Percentiles rank a stretch among this genome's conserved stretches.
phyloP scores from a whole-genome alignment of 768 basidiomycete species.

The Psilocybe azurescens region DNA sequence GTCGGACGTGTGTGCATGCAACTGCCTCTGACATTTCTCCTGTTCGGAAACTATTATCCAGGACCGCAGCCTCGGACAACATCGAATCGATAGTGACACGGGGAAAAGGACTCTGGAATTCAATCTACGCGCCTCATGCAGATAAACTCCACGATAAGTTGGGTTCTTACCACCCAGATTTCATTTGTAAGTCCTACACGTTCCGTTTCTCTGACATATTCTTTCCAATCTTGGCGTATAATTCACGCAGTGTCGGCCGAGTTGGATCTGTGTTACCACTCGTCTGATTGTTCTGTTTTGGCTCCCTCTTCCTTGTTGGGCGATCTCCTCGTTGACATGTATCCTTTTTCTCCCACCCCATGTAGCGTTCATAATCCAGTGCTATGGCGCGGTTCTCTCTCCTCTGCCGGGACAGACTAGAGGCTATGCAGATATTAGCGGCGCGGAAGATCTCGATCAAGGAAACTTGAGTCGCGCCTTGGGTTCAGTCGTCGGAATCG shows the following conservation, averaged over 20 bases:
- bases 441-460: constrained; percentile 59
- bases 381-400: constrained; percentile 79
- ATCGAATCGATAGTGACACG: constrained; percentile 72
- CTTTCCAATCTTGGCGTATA: constrained; percentile 36
- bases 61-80: constrained; percentile 64
- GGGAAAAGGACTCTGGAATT: constrained; percentile 79
- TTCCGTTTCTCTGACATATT: constrained; percentile 34
- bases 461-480: constrained; percentile 86
- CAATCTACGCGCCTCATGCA: constrained; percentile 89
- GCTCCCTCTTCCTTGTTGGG: neutral
- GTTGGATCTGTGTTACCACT: constrained; percentile 10
- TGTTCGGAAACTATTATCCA: constrained; percentile 34
- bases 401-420: constrained; percentile 68
- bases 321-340: constrained; percentile 1
- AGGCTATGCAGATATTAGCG: constrained; percentile 44
- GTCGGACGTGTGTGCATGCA: neutral
- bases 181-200: constrained; percentile 74
- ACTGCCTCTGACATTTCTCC: constrained; percentile 20
- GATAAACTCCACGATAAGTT: constrained; percentile 90
- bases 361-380: constrained; percentile 86
- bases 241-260: constrained; percentile 33
- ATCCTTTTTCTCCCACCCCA: constrained; percentile 11
- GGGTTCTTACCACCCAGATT: constrained; percentile 89
- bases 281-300: constrained; percentile 3
- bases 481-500: constrained; percentile 84